These are phyloP conservation scores for Sporothrix luriei DNA, from an alignment of 2,329 filamentous ascomycete genomes.

Conservation along the genomic window DNA sequence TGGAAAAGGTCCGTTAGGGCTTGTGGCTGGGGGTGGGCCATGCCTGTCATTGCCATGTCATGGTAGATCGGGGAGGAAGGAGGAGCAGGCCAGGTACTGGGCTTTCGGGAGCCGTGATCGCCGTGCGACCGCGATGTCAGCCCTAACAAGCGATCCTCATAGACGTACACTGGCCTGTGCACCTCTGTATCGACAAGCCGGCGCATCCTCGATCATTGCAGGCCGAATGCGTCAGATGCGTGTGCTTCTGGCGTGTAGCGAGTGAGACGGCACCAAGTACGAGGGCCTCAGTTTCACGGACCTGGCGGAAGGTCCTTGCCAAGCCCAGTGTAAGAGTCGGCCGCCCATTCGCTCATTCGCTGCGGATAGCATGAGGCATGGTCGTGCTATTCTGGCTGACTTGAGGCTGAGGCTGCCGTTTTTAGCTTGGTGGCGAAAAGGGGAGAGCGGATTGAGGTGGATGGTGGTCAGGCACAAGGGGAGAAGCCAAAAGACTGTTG, in stretches of 20 bases:
- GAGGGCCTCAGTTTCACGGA: slow-evolving; percentile 2
- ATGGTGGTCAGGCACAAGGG: slow-evolving; percentile 18
- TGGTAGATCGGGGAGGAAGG: neutral
- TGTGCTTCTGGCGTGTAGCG: neutral
- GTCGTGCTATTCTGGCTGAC: slow-evolving; percentile 20
- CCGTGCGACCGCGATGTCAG: slow-evolving; percentile 14
- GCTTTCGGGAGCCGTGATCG: slow-evolving; percentile 7
- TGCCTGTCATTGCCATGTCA: neutral
- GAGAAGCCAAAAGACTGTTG: neutral
- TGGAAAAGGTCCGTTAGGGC: slow-evolving; percentile 5
- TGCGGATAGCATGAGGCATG: slow-evolving; percentile 9
- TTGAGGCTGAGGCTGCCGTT: slow-evolving; percentile 29
- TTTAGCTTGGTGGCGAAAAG: slow-evolving; percentile 27
- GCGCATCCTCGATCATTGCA: neutral
- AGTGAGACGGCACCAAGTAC: slow-evolving; percentile 7
- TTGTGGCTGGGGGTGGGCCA: slow-evolving; percentile 16
- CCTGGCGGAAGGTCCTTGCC: neutral
- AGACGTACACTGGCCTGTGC: neutral
- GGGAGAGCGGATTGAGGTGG: neutral
- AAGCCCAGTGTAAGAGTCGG: slow-evolving; percentile 24
- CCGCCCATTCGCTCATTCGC: slow-evolving; percentile 30
- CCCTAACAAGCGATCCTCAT: neutral
- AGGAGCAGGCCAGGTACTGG: slow-evolving; percentile 7
- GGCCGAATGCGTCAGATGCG: neutral
- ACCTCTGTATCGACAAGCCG: neutral